A percentile compares a stretch with the other conserved stretches of the same genome.
These are phyloP conservation scores for Cryomyces minteri DNA, from an alignment of 495 filamentous ascomycete genomes.

Conservation along the genomic window DNA sequence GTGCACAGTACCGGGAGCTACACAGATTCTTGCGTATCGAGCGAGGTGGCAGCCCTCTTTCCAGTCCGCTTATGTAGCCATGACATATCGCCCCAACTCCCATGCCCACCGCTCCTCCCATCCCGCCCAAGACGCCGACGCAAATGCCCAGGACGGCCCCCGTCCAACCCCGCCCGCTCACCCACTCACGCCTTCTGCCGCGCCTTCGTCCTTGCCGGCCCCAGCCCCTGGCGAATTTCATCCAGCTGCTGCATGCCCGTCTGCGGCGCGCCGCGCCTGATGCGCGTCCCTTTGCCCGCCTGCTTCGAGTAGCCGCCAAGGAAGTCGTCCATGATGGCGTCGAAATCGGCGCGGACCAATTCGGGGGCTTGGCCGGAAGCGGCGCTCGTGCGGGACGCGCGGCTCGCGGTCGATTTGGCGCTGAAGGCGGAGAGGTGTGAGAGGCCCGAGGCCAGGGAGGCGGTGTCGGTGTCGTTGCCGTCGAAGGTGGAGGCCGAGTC, in stretches of 20 bases:
- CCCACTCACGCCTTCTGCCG: background rate
- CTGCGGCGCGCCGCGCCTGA: conserved; percentile 67
- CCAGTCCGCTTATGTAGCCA: no score
- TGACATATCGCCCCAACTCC: no score
- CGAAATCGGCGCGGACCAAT: conserved; percentile 51
- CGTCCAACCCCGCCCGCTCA: no score
- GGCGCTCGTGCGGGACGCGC: conserved; percentile 24
- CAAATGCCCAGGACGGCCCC: background rate
- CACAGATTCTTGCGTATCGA: no score
- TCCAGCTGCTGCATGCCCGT: conserved; percentile 78
- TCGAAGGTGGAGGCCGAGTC: conserved; percentile 8
- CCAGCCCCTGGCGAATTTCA: conserved; percentile 65
- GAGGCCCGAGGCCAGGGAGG: conserved; percentile 35
- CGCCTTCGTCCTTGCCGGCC: conserved; percentile 41
- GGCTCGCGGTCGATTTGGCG: conserved; percentile 14
- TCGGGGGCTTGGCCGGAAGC: conserved; percentile 21
- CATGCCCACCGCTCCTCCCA: no score
- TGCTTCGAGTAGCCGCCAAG: conserved; percentile 53
- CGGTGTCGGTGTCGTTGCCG: conserved; percentile 32
- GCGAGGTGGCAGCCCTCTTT: no score
- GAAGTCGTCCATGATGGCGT: conserved; percentile 88
- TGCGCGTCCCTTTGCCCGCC: conserved; percentile 39
- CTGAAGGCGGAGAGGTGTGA: conserved; percentile 26
- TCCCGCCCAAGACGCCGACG: no score
- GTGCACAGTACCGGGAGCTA: no score